Evolutionary conservation across 129 eudicot genomes (phyloP).

Genomic region (Flaveria robusta): DNA sequence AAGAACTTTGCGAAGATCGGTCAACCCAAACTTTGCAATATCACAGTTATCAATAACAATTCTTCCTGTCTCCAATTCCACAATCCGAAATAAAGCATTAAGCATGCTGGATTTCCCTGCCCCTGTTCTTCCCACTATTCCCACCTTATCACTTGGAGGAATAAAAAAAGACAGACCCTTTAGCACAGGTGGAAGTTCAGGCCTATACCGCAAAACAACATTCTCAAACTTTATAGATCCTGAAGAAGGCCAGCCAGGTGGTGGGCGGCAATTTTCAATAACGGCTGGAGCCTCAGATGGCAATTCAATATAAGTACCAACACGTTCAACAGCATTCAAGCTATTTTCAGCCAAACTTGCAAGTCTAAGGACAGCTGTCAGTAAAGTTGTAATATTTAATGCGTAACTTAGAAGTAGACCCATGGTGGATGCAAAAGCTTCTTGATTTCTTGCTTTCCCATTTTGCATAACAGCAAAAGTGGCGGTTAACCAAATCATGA

Average conservation of each 20-base stretch:
- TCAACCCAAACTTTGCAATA: slow-evolving; percentile 81
- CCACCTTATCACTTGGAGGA: slow-evolving; percentile 75
- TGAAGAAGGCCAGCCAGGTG: slow-evolving; percentile 89
- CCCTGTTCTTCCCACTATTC: slow-evolving; percentile 96
- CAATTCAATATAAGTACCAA: slow-evolving; percentile 84
- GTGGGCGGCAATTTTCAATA: slow-evolving; percentile 74
- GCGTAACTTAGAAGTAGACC: slow-evolving; percentile 94
- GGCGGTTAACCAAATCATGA: slow-evolving; percentile 97
- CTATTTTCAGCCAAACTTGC: slow-evolving; percentile 96
- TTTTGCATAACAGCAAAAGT: slow-evolving; percentile 96
- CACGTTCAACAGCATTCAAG: slow-evolving; percentile 89
- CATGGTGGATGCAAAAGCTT: slow-evolving; percentile 94
- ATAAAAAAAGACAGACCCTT: slow-evolving; percentile 70
- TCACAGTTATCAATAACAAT: slow-evolving; percentile 77
- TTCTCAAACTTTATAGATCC: slow-evolving; percentile 83
- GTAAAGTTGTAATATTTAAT: slow-evolving; percentile 68
- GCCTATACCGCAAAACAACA: slow-evolving; percentile 82
- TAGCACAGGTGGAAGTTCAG: slow-evolving; percentile 93
- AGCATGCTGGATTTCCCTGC: slow-evolving; percentile 99
- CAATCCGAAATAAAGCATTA: slow-evolving; percentile 88
- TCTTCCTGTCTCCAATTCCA: slow-evolving; percentile 87
- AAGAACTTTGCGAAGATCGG: slow-evolving; percentile 84
- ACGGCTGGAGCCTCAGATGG: slow-evolving; percentile 84
- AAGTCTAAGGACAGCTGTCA: slow-evolving; percentile 71
- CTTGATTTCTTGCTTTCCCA: slow-evolving; percentile 77